Base-by-base conservation (phyloP, 768 basidiomycete species). In the Tulasnella calospora region DNA sequence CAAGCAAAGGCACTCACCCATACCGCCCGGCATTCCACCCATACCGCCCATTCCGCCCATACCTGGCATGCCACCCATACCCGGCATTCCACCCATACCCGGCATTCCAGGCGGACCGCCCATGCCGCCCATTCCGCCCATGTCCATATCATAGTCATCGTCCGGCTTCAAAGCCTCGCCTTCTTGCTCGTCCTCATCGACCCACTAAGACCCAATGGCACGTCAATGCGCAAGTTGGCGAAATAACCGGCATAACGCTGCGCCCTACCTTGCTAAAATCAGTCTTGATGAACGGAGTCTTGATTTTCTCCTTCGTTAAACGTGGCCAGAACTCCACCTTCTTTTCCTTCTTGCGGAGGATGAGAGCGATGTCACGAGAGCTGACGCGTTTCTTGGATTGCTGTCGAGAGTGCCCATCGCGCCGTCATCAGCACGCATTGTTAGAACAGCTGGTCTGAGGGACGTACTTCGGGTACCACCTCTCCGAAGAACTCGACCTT, bases 101-200 rank as follows among this genome's bases (percentile, higher is more conserved):
- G 80, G 81, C 82, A 82, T 83, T 33, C 83, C 83, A 55, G 81
- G 79, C 47, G 78, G 76, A 13, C 74, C 67, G 27, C 75, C 79
- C 47, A 80, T 79, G 0, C 80, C 79, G 46, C 83, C 83, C 82
- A 83, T 83, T 33, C 81, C 82, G 21, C 80, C 82, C 79, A 85
- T 84, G 61, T 81, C 78, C 6, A 79, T 83, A 44, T 83, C 80
- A 5, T 82, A 79, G 2, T 91, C 90, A 0, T 87, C 89, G 13
- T 87, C 88, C 2, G 85, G 83, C n/a, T 69, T 80, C 78, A 40
- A 82, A 1, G 84, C 81, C 33, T 85, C 88, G 73, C 87, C 92
- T 55, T 94, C 92, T 85, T 98, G 97, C 84, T 99, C 96, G 83
- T 98, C 97, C 86, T 98, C 96, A 82, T 98, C 96, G 57, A 93